Evolutionary conservation across 352 stramenopile genomes (phyloP).

Genomic region (Peronospora destructor): DNA sequence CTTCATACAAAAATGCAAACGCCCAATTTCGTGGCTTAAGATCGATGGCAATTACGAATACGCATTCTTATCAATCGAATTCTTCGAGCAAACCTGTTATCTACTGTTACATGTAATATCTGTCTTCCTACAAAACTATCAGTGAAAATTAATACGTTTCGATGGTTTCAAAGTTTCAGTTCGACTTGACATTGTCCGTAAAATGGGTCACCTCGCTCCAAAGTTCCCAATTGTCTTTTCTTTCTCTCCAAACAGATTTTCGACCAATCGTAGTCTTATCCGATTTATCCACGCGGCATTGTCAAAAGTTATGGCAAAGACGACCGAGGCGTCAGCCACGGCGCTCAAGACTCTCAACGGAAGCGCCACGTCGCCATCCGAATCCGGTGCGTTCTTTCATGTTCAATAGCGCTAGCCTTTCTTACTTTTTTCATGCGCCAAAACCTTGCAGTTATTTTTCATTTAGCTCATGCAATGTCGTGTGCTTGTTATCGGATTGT

Average conservation of each 20-base stretch:
- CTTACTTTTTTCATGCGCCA: conserved; percentile 15
- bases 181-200: too few species aligned
- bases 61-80: too few species aligned
- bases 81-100: too few species aligned
- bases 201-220: too few species aligned
- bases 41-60: too few species aligned
- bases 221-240: neutral
- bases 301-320: conserved; percentile 24
- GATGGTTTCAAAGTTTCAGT: too few species aligned
- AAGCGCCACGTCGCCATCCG: conserved; percentile 3
- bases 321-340: conserved; percentile 15
- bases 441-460: neutral
- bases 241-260: neutral
- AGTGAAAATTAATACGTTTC: too few species aligned
- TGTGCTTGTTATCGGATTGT: conserved; percentile 20
- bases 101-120: too few species aligned
- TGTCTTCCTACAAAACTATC: too few species aligned
- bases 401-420: conserved; percentile 4
- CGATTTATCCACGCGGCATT: conserved; percentile 21
- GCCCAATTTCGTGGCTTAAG: too few species aligned
- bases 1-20: too few species aligned
- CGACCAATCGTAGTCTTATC: conserved; percentile 10
- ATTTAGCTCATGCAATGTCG: conserved; percentile 11
- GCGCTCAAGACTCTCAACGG: conserved; percentile 2
- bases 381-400: conserved; percentile 17